Conservation (phyloP, 441 rosid genomes). For the Erysimum cheiri region DNA sequence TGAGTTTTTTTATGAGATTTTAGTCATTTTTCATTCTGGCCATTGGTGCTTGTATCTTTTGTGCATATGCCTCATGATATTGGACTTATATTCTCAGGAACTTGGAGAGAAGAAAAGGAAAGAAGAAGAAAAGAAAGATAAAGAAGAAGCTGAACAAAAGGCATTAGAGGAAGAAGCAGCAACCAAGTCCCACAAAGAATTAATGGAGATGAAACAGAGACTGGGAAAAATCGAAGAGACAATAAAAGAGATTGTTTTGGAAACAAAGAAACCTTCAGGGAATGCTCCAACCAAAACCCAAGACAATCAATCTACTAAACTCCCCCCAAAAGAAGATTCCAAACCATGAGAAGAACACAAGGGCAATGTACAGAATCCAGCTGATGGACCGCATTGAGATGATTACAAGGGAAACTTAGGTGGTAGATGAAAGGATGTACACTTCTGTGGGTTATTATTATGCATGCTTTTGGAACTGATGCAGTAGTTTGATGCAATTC, state of each 20-base stretch:
- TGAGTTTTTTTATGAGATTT: background rate
- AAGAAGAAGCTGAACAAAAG: constrained; percentile 58
- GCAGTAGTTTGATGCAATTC: background rate
- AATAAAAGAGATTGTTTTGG: constrained; percentile 66
- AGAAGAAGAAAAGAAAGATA: constrained; percentile 66
- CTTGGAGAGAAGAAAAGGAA: constrained; percentile 64
- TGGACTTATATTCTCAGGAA: constrained; percentile 51
- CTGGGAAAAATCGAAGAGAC: constrained; percentile 76
- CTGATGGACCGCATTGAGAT: constrained; percentile 23
- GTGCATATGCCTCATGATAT: constrained; percentile 9
- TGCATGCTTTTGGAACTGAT: constrained; percentile 19
- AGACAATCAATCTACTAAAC: constrained; percentile 42
- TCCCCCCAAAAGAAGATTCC: constrained; percentile 22
- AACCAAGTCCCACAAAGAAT: constrained; percentile 48
- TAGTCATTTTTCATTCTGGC: constrained; percentile 3
- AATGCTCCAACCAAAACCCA: constrained; percentile 43
- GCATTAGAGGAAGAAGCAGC: constrained; percentile 52
- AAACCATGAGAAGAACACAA: constrained; percentile 12
- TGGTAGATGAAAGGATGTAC: constrained; percentile 2
- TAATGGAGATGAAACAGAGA: constrained; percentile 75
- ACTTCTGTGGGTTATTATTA: background rate
- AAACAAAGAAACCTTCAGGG: constrained; percentile 58
- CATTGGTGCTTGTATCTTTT: background rate
- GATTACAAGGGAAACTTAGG: constrained; percentile 20
- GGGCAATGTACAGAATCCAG: constrained; percentile 27